Conservation (phyloP, 495 filamentous ascomycete species). For the Daldinia childiae region DNA sequence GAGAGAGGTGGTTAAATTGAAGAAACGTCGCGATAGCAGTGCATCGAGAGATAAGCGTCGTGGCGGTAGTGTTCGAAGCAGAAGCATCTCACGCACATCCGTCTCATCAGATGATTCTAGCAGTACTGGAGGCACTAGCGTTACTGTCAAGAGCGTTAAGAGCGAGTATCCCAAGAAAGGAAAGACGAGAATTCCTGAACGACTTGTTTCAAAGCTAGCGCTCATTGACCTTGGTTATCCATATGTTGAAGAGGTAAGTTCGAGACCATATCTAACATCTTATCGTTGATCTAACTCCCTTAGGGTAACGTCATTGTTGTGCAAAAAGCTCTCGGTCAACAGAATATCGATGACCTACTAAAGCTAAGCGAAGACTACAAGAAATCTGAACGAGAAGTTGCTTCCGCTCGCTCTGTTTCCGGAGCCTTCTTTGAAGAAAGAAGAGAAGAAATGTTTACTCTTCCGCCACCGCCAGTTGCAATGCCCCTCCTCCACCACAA, state of each 20-base stretch:
- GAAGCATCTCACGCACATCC: conserved; percentile 51
- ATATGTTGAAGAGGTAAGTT: conserved; percentile 80
- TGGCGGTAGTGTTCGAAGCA: conserved; percentile 42
- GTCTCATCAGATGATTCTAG: conserved; percentile 58
- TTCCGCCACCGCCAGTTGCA: conserved; percentile 44
- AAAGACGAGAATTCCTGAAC: conserved; percentile 83
- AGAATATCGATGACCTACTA: conserved; percentile 89
- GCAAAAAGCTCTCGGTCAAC: conserved; percentile 81
- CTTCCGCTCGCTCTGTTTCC: conserved; percentile 48
- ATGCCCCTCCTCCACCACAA: conserved; percentile 38
- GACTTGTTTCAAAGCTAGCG: conserved; percentile 77
- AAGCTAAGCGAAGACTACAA: conserved; percentile 79
- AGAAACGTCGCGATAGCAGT: conserved; percentile 48
- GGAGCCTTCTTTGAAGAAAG: conserved; percentile 54
- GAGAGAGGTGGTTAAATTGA: conserved; percentile 56
- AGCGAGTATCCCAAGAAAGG: conserved; percentile 81
- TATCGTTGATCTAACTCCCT: conserved; percentile 41
- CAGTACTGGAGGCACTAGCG: conserved; percentile 53
- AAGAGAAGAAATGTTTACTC: conserved; percentile 43
- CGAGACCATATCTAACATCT: conserved; percentile 4
- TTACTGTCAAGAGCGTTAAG: conserved; percentile 45
- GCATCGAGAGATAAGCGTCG: conserved; percentile 38
- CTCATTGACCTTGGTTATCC: conserved; percentile 87
- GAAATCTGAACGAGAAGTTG: conserved; percentile 56
- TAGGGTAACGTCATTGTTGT: conserved; percentile 83